These are phyloP conservation scores for Phytopythium vexans DNA, from an alignment of 352 stramenopile genomes.

Conservation along the genomic window DNA sequence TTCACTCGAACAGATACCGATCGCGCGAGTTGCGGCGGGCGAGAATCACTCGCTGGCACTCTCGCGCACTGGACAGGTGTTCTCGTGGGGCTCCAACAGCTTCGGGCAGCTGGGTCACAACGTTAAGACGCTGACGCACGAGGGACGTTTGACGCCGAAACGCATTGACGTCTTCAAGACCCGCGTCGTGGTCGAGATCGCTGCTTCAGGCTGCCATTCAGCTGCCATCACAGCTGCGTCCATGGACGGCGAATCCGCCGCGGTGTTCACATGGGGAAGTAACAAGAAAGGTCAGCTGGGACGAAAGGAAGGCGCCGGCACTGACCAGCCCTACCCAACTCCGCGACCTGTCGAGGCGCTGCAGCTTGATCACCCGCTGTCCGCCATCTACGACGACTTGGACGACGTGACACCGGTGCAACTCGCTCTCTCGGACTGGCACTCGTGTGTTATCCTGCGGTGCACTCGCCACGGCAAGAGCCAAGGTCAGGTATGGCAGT, in stretches of 20 bases:
- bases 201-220: conserved; percentile 69
- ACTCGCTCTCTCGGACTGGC: conserved; percentile 66
- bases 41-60: conserved; percentile 83
- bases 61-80: conserved; percentile 61
- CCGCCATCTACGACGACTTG: conserved; percentile 58
- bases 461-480: conserved; percentile 51
- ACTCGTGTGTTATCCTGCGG: conserved; percentile 67
- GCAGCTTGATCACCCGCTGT: conserved; percentile 43
- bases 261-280: conserved; percentile 75
- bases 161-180: conserved; percentile 67
- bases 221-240: conserved; percentile 39
- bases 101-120: conserved; percentile 74
- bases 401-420: conserved; percentile 37
- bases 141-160: conserved; percentile 66
- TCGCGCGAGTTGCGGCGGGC: conserved; percentile 64
- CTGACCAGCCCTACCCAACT: conserved; percentile 53
- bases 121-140: conserved; percentile 46
- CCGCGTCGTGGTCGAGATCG: conserved; percentile 53
- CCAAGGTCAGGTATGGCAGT: conserved; percentile 77
- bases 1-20: conserved; percentile 48
- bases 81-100: conserved; percentile 82
- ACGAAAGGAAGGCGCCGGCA: conserved; percentile 70
- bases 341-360: conserved; percentile 62
- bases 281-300: conserved; percentile 81
- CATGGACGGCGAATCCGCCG: conserved; percentile 23